Percentiles rank a stretch among this genome's conserved stretches.
Conservation (phyloP, 352 stramenopile genomes). For the Thraustochytrium sp. region DNA sequence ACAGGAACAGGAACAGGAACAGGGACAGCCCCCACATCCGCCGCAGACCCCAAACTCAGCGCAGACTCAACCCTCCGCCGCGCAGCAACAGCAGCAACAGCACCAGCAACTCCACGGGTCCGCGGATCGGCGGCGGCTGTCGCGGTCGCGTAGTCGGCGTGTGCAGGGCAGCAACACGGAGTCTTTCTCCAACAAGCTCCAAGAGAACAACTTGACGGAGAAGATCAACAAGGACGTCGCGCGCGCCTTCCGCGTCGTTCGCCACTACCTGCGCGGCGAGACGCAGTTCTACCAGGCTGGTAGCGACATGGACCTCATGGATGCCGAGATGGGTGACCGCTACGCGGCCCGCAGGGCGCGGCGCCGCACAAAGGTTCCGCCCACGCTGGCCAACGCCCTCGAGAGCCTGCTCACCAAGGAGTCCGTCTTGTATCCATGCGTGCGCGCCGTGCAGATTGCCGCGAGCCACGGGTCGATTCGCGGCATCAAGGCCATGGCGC, state of each 20-base stretch:
- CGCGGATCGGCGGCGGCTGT: too few relatives aligned
- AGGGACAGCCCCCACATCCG: not conserved
- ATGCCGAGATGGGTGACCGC: not conserved
- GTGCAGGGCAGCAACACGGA: not conserved
- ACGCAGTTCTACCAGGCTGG: not conserved
- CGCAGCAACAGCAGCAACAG: not conserved
- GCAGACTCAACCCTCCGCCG: too few relatives aligned
- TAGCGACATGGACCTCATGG: too few relatives aligned
- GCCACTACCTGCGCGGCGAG: not conserved
- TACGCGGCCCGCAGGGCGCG: not conserved
- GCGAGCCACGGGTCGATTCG: not conserved
- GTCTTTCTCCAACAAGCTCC: not conserved
- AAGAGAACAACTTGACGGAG: constrained; percentile 28
- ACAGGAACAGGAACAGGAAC: not conserved
- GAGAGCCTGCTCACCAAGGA: constrained; percentile 1
- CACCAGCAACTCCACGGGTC: not conserved
- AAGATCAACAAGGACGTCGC: not conserved
- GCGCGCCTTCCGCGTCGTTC: not conserved
- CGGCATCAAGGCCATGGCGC: not conserved
- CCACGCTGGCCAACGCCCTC: constrained; percentile 10
- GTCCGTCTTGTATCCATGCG: not conserved
- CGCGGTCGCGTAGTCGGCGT: too few relatives aligned
- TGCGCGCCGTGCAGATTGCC: constrained; percentile 8
- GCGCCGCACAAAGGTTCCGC: not conserved
- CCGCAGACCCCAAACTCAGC: too few relatives aligned